These are phyloP conservation scores for Sugiyamaella japonica DNA, from an alignment of 1,139 yeast genomes.

Conservation along the genomic window DNA sequence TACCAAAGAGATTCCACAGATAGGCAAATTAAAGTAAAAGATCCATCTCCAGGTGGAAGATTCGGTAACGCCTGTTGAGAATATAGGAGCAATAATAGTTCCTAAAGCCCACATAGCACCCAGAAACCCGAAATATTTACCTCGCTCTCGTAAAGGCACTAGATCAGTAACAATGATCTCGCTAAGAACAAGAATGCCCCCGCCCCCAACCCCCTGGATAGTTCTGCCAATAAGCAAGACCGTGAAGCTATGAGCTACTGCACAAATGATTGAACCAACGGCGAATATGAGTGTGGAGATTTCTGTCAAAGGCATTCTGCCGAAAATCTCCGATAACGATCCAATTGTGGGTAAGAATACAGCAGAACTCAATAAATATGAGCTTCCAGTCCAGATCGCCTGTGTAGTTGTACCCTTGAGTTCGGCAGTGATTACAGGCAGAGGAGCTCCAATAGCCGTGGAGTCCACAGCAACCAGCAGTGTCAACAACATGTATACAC, in stretches of 20 bases:
- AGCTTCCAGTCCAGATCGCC: constrained; percentile 37
- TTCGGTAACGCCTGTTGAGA: constrained; percentile 57
- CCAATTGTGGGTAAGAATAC: constrained; percentile 36
- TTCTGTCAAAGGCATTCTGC: constrained; percentile 29
- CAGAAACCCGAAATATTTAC: constrained; percentile 42
- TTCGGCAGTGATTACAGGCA: constrained; percentile 31
- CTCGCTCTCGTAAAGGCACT: constrained; percentile 57
- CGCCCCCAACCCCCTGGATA: constrained; percentile 71
- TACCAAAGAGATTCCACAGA: constrained; percentile 58
- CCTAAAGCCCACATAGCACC: constrained; percentile 57
- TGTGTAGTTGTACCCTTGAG: constrained; percentile 33
- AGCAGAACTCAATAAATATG: constrained; percentile 35
- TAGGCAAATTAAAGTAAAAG: constrained; percentile 66
- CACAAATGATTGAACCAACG: constrained; percentile 54
- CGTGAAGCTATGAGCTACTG: constrained; percentile 55
- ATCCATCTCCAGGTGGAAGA: constrained; percentile 77
- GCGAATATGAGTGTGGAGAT: constrained; percentile 28
- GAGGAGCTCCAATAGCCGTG: constrained; percentile 33
- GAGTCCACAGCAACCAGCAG: constrained; percentile 33
- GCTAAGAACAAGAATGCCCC: constrained; percentile 61
- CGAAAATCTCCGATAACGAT: constrained; percentile 36
- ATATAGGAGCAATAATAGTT: constrained; percentile 62
- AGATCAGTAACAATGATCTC: constrained; percentile 60
- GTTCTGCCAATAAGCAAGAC: constrained; percentile 68
- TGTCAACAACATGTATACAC: constrained; percentile 26